Evolutionary conservation across 2,329 filamentous ascomycete species (phyloP), one percentile per base, ranked within the genome.

Genomic region (Cylindrodendrum hubeiense): DNA sequence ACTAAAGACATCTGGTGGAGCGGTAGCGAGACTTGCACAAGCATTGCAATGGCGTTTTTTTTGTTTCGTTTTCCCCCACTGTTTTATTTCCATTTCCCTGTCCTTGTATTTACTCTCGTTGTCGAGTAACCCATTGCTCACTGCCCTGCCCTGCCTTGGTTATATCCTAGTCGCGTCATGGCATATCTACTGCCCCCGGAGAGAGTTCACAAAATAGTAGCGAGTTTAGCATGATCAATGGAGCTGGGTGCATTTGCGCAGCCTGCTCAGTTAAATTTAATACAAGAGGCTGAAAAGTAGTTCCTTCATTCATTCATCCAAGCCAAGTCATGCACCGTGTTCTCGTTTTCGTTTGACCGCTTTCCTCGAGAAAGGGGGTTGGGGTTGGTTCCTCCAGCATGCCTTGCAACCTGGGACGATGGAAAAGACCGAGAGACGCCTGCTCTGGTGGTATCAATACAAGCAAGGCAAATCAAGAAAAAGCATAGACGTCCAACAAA

Each of bases 41-140:
- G 66, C 70, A 73, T 74, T 65, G 61, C 59, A 63, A 53, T 59
- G 71, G 72, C 72, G 72, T 74, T 71, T 53, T 51, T 52, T 26
- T 46, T 51, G n/a, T 56, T 67, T 56, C 37, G 33, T 55, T 37
- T 65, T 30, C 30, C n/a, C 15, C 15, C 13, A 28, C 22, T 43
- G 33, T 54, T 53, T 13, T 34, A 46, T 37, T 30, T 52, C 30
- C 17, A 24, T 43, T 17, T 43, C 22, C 10, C 44, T 33, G 13
- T 55, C 24, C 17, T 30, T 30, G 34, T 43, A 28, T 33, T 30
- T 30, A 19, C 17, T 55, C n/a, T 21, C 24, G 37, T 28, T 39
- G 19, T 30, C 7, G 22, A 17, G n/a, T 3, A 30, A n/a, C 1
- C 15, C 24, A 30, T 28, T 49, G 24, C 17, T 49, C 5, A 17